Percentiles rank a stretch among this genome's conserved stretches.
These are phyloP conservation scores for Cystoisospora suis DNA, from an alignment of 169 alveolate genomes.

Conservation along the genomic window DNA sequence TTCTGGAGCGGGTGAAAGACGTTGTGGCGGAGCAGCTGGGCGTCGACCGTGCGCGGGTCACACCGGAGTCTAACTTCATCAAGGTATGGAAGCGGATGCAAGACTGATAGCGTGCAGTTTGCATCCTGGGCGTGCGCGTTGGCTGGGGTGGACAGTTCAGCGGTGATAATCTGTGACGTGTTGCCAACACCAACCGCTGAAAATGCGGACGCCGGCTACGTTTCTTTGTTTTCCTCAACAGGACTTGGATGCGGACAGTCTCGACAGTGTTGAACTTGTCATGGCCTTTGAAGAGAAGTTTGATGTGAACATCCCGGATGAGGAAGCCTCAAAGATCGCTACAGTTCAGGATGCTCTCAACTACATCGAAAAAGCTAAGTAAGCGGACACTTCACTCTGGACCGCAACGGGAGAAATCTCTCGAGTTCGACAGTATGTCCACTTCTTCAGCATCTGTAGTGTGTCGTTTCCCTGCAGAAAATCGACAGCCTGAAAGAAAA, in stretches of 20 bases:
- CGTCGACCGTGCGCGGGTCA: constrained; percentile 11
- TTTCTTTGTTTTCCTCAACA: no score
- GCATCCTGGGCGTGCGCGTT: no score
- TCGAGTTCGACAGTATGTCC: neutral
- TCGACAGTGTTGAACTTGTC: constrained; percentile 82
- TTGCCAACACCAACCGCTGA: no score
- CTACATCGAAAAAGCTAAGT: constrained; percentile 70
- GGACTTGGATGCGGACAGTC: constrained; percentile 87
- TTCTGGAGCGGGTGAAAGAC: constrained; percentile 39
- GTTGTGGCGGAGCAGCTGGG: constrained; percentile 61
- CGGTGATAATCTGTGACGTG: no score
- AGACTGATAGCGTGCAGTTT: no score
- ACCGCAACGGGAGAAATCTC: neutral
- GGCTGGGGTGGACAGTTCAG: no score
- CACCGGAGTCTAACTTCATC: constrained; percentile 21
- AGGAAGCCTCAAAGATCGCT: constrained; percentile 75
- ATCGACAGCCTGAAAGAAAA: no score
- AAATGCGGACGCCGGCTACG: no score
- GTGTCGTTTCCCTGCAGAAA: no score
- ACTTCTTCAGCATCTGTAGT: neutral
- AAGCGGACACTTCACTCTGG: neutral
- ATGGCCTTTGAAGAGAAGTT: constrained; percentile 85
- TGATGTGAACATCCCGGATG: constrained; percentile 80
- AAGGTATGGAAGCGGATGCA: neutral
- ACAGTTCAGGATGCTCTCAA: constrained; percentile 76